Conservation (phyloP, 2,329 filamentous ascomycete species). For the Fusarium clavum region DNA sequence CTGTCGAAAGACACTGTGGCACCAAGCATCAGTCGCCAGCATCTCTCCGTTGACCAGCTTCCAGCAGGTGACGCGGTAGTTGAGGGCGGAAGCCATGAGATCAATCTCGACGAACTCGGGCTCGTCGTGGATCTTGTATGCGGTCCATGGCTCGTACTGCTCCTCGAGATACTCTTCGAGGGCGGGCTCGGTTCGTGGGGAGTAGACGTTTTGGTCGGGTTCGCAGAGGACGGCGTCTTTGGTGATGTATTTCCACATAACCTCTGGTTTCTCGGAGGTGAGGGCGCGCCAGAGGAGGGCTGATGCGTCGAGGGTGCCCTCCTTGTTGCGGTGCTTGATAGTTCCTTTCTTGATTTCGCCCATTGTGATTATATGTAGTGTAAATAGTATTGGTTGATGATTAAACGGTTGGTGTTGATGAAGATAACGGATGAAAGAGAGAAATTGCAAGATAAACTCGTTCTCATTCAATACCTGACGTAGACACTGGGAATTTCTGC, state of each 20-base stretch:
- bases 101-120: slow-evolving; percentile 54
- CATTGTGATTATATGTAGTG: slow-evolving; percentile 17
- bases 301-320: slow-evolving; percentile 51
- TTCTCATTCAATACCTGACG: slow-evolving; percentile 23
- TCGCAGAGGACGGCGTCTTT: slow-evolving; percentile 50
- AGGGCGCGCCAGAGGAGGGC: slow-evolving; percentile 52
- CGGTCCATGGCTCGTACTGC: slow-evolving; percentile 51
- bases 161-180: slow-evolving; percentile 50
- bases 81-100: slow-evolving; percentile 50
- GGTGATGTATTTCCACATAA: slow-evolving; percentile 51
- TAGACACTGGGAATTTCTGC: slow-evolving; percentile 24
- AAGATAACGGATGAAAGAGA: neutral
- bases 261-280: slow-evolving; percentile 50
- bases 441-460: neutral
- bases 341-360: slow-evolving; percentile 43
- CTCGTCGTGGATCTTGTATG: slow-evolving; percentile 52
- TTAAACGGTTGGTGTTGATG: neutral
- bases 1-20: slow-evolving; percentile 51
- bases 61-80: slow-evolving; percentile 51
- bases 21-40: slow-evolving; percentile 50
- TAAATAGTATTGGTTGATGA: neutral
- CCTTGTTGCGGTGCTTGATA: slow-evolving; percentile 52
- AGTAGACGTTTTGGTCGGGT: slow-evolving; percentile 49
- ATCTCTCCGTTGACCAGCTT: slow-evolving; percentile 47
- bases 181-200: slow-evolving; percentile 48